Conservation (phyloP, 2,329 filamentous ascomycete genomes). For the Elsinoe batatas region DNA sequence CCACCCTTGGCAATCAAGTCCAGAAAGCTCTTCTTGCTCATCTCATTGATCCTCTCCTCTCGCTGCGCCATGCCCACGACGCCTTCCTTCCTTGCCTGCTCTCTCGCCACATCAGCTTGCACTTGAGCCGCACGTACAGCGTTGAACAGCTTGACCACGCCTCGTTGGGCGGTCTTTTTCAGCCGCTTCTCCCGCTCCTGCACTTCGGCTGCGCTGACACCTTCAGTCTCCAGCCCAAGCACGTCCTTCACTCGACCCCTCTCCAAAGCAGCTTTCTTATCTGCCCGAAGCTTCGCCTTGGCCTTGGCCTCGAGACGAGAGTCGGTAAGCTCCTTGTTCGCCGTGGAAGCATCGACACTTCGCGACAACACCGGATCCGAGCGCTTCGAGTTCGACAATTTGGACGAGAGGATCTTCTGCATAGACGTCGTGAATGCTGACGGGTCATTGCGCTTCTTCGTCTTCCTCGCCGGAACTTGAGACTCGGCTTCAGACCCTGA, state of each 20-base stretch:
- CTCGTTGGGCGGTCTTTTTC: conserved; percentile 79
- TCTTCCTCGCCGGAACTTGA: conserved; percentile 32
- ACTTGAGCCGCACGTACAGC: conserved; percentile 88
- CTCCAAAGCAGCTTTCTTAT: conserved; percentile 69
- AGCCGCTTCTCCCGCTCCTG: conserved; percentile 67
- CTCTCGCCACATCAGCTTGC: conserved; percentile 69
- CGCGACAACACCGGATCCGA: conserved; percentile 86
- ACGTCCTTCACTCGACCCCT: conserved; percentile 86
- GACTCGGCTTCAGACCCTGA: conserved; percentile 17
- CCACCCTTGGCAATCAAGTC: conserved; percentile 65
- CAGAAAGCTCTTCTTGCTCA: conserved; percentile 94
- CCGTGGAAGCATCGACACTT: conserved; percentile 62
- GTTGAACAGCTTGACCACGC: conserved; percentile 95
- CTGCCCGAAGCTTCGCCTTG: conserved; percentile 64
- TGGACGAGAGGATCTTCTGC: conserved; percentile 82
- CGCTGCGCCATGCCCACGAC: conserved; percentile 69
- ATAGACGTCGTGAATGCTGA: conserved; percentile 85
- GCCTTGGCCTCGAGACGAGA: conserved; percentile 74
- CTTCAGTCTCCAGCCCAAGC: conserved; percentile 50
- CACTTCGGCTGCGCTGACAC: conserved; percentile 41
- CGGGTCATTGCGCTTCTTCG: conserved; percentile 85
- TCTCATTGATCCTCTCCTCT: conserved; percentile 84
- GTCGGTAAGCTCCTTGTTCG: conserved; percentile 63
- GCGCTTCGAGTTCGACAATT: conserved; percentile 71
- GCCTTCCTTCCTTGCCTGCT: conserved; percentile 57